Evolutionary conservation across 192 early-diverging fungal species (phyloP), one percentile per base, ranked within the genome.

Genomic region (Entrophospora sp.): DNA sequence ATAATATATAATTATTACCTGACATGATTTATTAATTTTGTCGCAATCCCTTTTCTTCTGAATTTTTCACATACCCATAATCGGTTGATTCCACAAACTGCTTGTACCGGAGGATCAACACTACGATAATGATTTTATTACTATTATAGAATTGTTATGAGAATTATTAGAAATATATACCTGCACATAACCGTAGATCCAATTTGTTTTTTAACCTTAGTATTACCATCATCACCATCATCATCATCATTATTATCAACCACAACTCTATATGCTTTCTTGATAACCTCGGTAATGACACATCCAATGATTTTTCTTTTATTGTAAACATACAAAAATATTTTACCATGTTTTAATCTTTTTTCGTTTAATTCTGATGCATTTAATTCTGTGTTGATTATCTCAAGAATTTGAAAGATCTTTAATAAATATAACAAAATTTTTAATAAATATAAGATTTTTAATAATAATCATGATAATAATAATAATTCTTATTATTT

Each of bases 31-130:
- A 78, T 42, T 40, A 78, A 18, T 20, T 69, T 68, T 28, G 71
- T 73, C 7, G 74, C 77, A 58, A 78, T 64, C 44, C 52, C 61
- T 44, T 66, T 69, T 2, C 77, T 68, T 5, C 77, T 71, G 25
- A 61, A 35, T 4, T 68, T 57, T 35, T 46, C 27, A 3, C 69
- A 76, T 27, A 79, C 77, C 77, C 77, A 79, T 27, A 79, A 74
- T 5, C 77, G 74, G 36, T 66, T 76, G 55, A 79, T 76, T 34
- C 77, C 77, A 66, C 77, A 79, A 38, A 74, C 67, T 9, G 74
- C 71, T 3, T 57, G 71, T 36, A 72, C 24, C 14, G 69, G 59
- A n/a, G n/a, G n/a, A n/a, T n/a, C n/a, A n/a, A n/a, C n/a, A n/a
- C n/a, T n/a, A n/a, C n/a, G n/a, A n/a, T n/a, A n/a, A n/a, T n/a